A percentile compares a stretch with the other conserved stretches of the same genome.
Evolutionary conservation across 306 rosid genomes (phyloP).

Genomic region (Malus sylvestris): DNA sequence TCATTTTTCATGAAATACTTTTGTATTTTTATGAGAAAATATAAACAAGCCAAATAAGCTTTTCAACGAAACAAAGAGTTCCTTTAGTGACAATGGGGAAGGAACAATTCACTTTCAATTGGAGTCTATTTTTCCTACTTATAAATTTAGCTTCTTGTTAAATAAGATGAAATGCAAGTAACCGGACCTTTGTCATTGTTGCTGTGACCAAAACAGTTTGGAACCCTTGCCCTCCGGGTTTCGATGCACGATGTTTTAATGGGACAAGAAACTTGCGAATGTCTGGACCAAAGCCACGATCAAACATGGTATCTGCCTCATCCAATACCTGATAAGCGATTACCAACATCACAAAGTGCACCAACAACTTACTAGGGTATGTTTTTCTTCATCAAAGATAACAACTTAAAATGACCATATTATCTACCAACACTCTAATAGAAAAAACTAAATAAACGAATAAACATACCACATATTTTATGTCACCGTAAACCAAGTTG

Average conservation of each 20-base stretch:
- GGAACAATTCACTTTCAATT: not conserved
- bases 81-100: not conserved
- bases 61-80: not conserved
- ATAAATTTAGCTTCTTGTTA: not conserved
- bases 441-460: not conserved
- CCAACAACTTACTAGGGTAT: not conserved
- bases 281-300: constrained; percentile 97
- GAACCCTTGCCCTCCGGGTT: constrained; percentile 59
- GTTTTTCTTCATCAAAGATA: not conserved
- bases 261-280: constrained; percentile 81
- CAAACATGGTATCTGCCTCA: constrained; percentile 99
- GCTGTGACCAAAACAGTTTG: constrained; percentile 93
- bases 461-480: constrained; percentile 63
- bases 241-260: constrained; percentile 58
- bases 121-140: not conserved
- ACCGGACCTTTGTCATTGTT: constrained; percentile 78
- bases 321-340: constrained; percentile 67
- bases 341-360: constrained; percentile 10
- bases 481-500: constrained; percentile 84
- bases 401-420: too few species aligned
- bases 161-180: constrained; percentile 7
- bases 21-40: too few species aligned
- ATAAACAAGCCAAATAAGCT: not conserved
- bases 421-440: not conserved
- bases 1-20: not conserved